These are phyloP conservation scores for Rhizopus delemar DNA, from an alignment of 371 early-diverging fungal species.

Conservation along the genomic window DNA sequence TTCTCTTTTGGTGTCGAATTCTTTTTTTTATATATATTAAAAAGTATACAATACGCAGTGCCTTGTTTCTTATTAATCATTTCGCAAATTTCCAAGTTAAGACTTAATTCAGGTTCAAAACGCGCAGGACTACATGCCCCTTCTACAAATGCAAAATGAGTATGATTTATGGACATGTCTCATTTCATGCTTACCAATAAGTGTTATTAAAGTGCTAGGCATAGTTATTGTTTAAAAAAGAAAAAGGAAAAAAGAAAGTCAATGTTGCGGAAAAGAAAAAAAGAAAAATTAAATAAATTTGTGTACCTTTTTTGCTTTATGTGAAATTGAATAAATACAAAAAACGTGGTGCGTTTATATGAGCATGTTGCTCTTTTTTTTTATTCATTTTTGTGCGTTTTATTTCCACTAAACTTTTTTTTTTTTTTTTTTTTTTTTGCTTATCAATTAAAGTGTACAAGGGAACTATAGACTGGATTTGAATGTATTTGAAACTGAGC, in stretches of 20 bases:
- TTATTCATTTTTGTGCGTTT: too few species aligned
- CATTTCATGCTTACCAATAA: slow-evolving; percentile 22
- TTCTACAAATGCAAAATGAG: slow-evolving; percentile 42
- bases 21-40: not conserved
- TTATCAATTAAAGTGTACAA: too few species aligned
- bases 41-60: slow-evolving; percentile 62
- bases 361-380: too few species aligned
- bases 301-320: not conserved
- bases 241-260: not conserved
- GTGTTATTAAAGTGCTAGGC: slow-evolving; percentile 27
- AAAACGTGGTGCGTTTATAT: too few species aligned
- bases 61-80: slow-evolving; percentile 88
- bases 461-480: too few species aligned
- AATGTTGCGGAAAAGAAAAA: not conserved
- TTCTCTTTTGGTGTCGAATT: not conserved
- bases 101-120: slow-evolving; percentile 76
- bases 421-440: too few species aligned
- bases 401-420: too few species aligned
- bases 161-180: not conserved
- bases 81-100: slow-evolving; percentile 94
- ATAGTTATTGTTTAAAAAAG: slow-evolving; percentile 6
- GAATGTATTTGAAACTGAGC: too few species aligned
- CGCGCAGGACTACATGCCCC: slow-evolving; percentile 79
- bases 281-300: not conserved
- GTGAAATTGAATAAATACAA: too few species aligned